Base-by-base conservation (phyloP, 2,329 filamentous ascomycete species). In the Metarhizium brunneum region DNA sequence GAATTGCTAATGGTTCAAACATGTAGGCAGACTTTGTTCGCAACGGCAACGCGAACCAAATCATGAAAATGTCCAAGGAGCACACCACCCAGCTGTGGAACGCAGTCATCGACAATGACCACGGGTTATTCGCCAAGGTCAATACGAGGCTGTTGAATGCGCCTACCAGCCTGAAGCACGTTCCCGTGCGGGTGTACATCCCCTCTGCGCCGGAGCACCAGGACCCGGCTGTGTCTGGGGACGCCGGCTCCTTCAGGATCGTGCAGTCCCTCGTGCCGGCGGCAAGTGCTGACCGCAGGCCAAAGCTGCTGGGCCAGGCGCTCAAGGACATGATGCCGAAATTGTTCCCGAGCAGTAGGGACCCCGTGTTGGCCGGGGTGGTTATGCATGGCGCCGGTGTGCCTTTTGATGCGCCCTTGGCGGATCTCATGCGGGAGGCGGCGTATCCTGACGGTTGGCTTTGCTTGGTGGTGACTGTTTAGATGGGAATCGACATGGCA, bases 381-480 rank as follows among this genome's bases (percentile, higher is more conserved):
- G 80, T 97, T 6, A 71, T 97, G 64, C 94, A 99, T 73, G 94
- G 94, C 1, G 89, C 86, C 1, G 80, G 84, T 0, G 81, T 96
- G 57, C 92, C 94, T 1, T 87, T 97, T 74, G 73, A 76, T 57
- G 88, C 91, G 1, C 85, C 85, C 29, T 71, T 99, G 18, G 88
- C 90, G 65, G 92, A 96, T 50, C 69, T 99, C 56, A 88, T 94
- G 72, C 81, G 85, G 56, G 87, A 87, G 65, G 87, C 88, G 4
- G 84, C 90, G 2, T 97, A 96, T 75, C 85, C 90, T 0, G 94
- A 99, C 71, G 94, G 94, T 0, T 99, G 92, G 87, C 70, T 96
- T 30, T 90, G 90, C 69, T 71, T 96, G 47, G 88, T 90, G 53
- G 81, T 96, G 5, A 79, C 85, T 20, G 86, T 95, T 75, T 77